A percentile compares a stretch with the other conserved stretches of the same genome.
Evolutionary conservation across 805 yeast genomes (phyloP).

Genomic region (Candida sithepensis): DNA sequence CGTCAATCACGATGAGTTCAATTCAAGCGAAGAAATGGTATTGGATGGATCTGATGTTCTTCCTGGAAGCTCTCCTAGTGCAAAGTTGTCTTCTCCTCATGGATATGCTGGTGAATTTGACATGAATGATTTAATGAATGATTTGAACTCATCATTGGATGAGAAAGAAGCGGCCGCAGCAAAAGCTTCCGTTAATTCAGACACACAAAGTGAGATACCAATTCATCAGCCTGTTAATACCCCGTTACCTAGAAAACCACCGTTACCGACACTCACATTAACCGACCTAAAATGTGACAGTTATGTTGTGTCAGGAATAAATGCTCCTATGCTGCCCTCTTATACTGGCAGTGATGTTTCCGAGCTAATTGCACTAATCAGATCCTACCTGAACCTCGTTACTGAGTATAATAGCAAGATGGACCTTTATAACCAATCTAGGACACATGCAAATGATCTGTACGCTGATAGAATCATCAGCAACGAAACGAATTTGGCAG

Average conservation of each 20-base stretch:
- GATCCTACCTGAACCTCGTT: conserved; percentile 8
- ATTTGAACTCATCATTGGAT: neutral
- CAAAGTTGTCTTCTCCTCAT: neutral
- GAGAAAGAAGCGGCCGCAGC: neutral
- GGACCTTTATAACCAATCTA: conserved; percentile 9
- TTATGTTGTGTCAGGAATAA: neutral
- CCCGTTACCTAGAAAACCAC: conserved; percentile 12
- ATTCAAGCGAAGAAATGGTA: neutral
- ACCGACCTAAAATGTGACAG: conserved; percentile 18
- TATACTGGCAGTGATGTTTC: conserved; percentile 2
- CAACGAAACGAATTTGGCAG: conserved; percentile 6
- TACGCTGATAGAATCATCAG: conserved; percentile 13
- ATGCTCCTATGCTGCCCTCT: conserved; percentile 1
- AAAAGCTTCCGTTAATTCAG: conserved; percentile 8
- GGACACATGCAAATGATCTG: conserved; percentile 13
- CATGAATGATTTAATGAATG: neutral
- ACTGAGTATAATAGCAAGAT: conserved; percentile 11
- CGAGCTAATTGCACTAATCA: conserved; percentile 1
- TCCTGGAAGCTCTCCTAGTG: neutral
- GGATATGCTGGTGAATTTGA: neutral
- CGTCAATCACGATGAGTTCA: neutral
- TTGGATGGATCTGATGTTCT: conserved; percentile 1
- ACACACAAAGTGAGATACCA: conserved; percentile 14
- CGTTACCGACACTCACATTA: conserved; percentile 11
- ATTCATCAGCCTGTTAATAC: conserved; percentile 21